Conservation (phyloP, 2,329 filamentous ascomycete species). For the Xylariales sp. region DNA sequence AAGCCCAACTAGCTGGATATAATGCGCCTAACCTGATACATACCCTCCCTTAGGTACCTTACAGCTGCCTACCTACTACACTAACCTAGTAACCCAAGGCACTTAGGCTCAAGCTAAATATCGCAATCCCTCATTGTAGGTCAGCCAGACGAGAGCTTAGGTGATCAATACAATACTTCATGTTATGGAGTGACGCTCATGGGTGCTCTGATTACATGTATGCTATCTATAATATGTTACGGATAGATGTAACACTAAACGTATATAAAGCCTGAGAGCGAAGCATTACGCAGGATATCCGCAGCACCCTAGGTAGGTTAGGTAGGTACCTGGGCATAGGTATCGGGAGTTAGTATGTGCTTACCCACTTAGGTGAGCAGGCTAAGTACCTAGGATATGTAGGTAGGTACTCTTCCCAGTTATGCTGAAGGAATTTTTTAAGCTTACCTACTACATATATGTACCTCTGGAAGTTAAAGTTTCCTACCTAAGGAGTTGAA, state of each 20-base stretch:
- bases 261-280: not conserved
- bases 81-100: too few relatives aligned
- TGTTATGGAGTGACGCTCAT: not conserved
- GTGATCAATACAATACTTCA: too few relatives aligned
- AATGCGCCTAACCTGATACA: slow-evolving; percentile 1
- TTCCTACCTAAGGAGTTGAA: not conserved
- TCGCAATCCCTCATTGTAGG: not conserved
- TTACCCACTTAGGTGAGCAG: not conserved
- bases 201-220: too few relatives aligned
- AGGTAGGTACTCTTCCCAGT: not conserved
- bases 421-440: not conserved
- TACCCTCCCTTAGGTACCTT: not conserved
- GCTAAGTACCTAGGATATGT: not conserved
- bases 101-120: not conserved
- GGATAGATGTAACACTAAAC: not conserved
- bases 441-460: not conserved
- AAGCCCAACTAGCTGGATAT: slow-evolving; percentile 14
- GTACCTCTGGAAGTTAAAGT: not conserved
- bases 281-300: not conserved
- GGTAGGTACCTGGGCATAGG: too few relatives aligned
- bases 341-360: not conserved
- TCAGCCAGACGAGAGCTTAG: not conserved
- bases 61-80: not conserved
- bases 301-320: not conserved
- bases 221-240: not conserved